Evolutionary conservation across 2,329 filamentous ascomycete species (phyloP), one percentile per base, ranked within the genome.

Genomic region (Nannizziopsis arthrosporioides): DNA sequence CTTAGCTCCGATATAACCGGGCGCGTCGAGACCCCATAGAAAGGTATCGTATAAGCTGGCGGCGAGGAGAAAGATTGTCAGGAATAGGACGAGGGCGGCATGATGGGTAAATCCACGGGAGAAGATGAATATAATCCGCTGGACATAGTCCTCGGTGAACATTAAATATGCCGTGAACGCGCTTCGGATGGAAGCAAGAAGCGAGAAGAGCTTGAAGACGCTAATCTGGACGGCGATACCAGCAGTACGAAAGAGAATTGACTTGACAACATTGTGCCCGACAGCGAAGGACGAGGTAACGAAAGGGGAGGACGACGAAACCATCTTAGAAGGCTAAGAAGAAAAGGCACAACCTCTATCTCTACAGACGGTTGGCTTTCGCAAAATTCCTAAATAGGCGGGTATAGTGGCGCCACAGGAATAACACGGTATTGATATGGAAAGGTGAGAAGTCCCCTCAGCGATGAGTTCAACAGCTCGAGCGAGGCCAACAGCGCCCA

Each of bases 91-190:
- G 19, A 52, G 47, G 5, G 36, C 40, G 8, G 50, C 34, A 30
- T 52, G 50, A 15, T 49, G 42, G 5, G 36, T 47, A 15, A 52
- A 52, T 36, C 50, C 50, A 14, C 50, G 47, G n/a, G 46, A 46
- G 17, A 44, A 34, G 8, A 52, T 42, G 43, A 52, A 52, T 8
- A 52, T n/a, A 12, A 36, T 10, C 30, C 43, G 49, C 35, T 52
- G 50, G 6, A 52, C 36, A 34, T 52, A 52, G 41, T 52, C 50
- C 30, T 52, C 50, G 1, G 50, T 52, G 35, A 52, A 52, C 50
- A 52, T 52, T 9, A 52, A 12, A 32, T 52, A 52, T 11, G 50
- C 42, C 5, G 50, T 52, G 30, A 52, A 52, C n/a, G 50, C 46
- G 22, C 42, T 42, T 47, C 36, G 39, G n/a, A 15, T 34, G 14